Percentiles rank a stretch among this genome's conserved stretches.
phyloP scores from a whole-genome alignment of 495 filamentous ascomycete species.

The Venustampulla echinocandica region DNA sequence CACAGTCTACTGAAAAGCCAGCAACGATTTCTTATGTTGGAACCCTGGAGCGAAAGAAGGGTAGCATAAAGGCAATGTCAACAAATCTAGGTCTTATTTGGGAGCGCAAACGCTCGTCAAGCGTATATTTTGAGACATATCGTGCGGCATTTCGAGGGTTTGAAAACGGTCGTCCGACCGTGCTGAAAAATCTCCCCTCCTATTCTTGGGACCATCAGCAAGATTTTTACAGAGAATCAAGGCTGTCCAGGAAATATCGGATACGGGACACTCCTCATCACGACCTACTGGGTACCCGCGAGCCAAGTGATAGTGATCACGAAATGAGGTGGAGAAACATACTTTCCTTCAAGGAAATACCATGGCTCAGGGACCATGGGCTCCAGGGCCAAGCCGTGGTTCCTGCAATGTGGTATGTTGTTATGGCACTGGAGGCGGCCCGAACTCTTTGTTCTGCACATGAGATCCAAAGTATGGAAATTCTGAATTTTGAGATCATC shows the following conservation, averaged over 20 bases:
- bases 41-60: constrained; percentile 14
- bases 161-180: constrained; percentile 17
- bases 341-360: constrained; percentile 38
- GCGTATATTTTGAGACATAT: neutral
- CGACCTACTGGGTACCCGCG: constrained; percentile 1
- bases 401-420: constrained; percentile 49
- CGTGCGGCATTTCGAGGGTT: neutral
- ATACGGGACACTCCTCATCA: neutral
- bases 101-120: constrained; percentile 8
- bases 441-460: neutral
- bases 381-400: constrained; percentile 43
- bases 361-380: constrained; percentile 48
- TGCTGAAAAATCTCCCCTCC: constrained; percentile 30
- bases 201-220: constrained; percentile 43
- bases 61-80: constrained; percentile 26
- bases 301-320: neutral
- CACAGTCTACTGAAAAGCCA: neutral
- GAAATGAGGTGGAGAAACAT: constrained; percentile 47
- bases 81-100: constrained; percentile 29
- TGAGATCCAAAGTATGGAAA: constrained; percentile 1
- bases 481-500: constrained; percentile 16
- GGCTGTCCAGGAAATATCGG: constrained; percentile 24
- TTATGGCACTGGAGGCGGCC: constrained; percentile 44
- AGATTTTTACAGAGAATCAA: constrained; percentile 37
- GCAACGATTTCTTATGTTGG: constrained; percentile 25